Conservation (phyloP, 2,329 filamentous ascomycete species). For the Ilyonectria robusta region DNA sequence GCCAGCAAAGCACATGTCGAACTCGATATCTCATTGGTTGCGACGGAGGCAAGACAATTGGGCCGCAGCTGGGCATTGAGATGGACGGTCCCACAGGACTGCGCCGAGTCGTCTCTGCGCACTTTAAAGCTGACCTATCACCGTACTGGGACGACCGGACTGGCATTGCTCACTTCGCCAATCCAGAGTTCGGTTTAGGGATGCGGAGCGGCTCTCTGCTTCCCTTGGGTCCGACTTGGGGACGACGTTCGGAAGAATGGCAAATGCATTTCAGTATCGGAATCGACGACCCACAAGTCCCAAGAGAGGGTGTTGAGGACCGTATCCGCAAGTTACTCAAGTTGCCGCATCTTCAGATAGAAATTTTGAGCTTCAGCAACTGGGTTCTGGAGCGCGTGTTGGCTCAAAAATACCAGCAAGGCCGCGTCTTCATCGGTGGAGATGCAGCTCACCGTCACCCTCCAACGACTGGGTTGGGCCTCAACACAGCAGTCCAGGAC, state of each 20-base stretch:
- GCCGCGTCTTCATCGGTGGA: slow-evolving; percentile 2
- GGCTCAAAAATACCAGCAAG: background rate
- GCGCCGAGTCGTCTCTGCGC: background rate
- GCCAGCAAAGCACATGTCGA: background rate
- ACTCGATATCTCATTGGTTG: slow-evolving; percentile 1
- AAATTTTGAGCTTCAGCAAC: background rate
- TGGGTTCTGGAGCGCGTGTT: slow-evolving; percentile 1
- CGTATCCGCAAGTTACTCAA: slow-evolving; percentile 7
- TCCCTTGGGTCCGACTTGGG: slow-evolving; percentile 8
- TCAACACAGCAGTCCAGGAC: slow-evolving; percentile 6
- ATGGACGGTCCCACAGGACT: background rate
- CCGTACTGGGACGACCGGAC: slow-evolving; percentile 7
- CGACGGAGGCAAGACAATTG: slow-evolving; percentile 4
- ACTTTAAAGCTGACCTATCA: slow-evolving; percentile 8
- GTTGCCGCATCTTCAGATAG: background rate
- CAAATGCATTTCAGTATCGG: background rate
- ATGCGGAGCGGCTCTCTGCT: background rate
- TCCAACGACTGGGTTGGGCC: slow-evolving; percentile 1
- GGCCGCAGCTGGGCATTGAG: background rate
- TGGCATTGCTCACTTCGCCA: background rate
- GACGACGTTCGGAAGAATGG: background rate
- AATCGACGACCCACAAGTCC: background rate
- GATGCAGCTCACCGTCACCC: slow-evolving; percentile 3
- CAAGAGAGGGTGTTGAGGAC: background rate
- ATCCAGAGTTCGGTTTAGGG: background rate